These are phyloP conservation scores for Erodium trifolium DNA, from an alignment of 441 rosid genomes.

Conservation along the genomic window DNA sequence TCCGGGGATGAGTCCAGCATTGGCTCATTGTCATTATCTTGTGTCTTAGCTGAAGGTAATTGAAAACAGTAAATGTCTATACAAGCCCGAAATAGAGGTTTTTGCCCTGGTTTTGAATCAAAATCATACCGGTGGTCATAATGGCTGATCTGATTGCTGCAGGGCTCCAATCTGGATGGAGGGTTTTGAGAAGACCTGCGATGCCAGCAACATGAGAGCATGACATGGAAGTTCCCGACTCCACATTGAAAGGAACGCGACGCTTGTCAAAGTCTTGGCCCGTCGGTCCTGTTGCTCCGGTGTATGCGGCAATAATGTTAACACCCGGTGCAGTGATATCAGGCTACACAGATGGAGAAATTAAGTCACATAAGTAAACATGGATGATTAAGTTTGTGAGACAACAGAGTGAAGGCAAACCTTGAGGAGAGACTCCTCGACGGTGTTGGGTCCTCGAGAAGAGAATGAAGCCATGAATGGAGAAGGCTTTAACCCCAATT, in stretches of 20 bases:
- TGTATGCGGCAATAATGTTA: conserved; percentile 42
- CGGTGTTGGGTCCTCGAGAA: conserved; percentile 45
- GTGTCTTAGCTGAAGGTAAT: conserved; percentile 27
- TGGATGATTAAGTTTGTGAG: too few species aligned
- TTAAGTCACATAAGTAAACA: too few species aligned
- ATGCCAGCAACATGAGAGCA: conserved; percentile 53
- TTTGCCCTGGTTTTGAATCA: too few species aligned
- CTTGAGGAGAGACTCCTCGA: conserved; percentile 47
- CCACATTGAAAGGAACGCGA: conserved; percentile 22
- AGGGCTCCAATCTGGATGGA: conserved; percentile 47
- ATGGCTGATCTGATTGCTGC: conserved; percentile 51
- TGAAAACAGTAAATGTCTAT: not conserved
- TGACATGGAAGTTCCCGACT: conserved; percentile 58
- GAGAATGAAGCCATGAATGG: conserved; percentile 55
- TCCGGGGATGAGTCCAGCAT: conserved; percentile 26
- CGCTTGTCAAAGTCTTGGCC: conserved; percentile 27
- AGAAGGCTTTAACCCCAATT: conserved; percentile 33
- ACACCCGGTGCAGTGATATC: conserved; percentile 59
- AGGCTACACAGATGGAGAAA: conserved; percentile 27
- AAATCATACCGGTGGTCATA: conserved; percentile 45
- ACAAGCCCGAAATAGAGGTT: too few species aligned
- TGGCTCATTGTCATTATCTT: conserved; percentile 18
- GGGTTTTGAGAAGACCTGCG: conserved; percentile 44
- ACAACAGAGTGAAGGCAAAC: conserved; percentile 13
- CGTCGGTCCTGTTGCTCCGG: conserved; percentile 29